Evolutionary conservation across 768 basidiomycete species (phyloP), one percentile per base, ranked within the genome.

Genomic region (Leccinellum rugosiceps): DNA sequence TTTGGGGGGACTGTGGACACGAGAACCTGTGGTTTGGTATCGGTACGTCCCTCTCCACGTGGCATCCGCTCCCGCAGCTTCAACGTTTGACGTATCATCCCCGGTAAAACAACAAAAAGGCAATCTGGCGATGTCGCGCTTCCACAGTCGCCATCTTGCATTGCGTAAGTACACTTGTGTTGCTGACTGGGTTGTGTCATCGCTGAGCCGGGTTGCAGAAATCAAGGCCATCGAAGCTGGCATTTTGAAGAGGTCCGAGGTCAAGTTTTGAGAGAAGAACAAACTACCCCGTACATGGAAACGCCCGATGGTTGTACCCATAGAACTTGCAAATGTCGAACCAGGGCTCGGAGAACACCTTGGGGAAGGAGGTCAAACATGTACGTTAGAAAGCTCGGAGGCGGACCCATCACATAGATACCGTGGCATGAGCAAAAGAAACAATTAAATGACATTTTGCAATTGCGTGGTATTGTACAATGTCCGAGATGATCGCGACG

Each of bases 11-110:
- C 26, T 70, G 59, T 43, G 72, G 73, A 17, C 66, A 74, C 43
- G 69, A 78, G 1, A 78, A 78, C 25, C 50, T 70, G 28, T 70
- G 71, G 69, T 70, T 72, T 21, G 62, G 61, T 30, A 11, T 68
- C 19, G 71, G 69, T 72, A 55, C 38, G 68, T 62, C 41, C 30
- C 3, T 4, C 45, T 46, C 21, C 23, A 15, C 23, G 14, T 25
- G 23, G 23, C 14, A 46, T 46, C 10, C 17, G 17, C 38, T n/a
- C 4, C 19, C 19, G 9, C 41, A 43, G 1, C 41, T 50, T 32
- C 26, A n/a, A 23, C 7, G 3, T 47, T 6, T 61, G 23, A 44
- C 50, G 10, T 50, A 2, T 30, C 44, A 3, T 26, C 41, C 19
- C 19, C 10, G 4, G 2, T n/a, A 10, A 11, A 13, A 21, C 11